Evolutionary conservation across 495 filamentous ascomycete genomes (phyloP).

Genomic region (Patellaria atrata): DNA sequence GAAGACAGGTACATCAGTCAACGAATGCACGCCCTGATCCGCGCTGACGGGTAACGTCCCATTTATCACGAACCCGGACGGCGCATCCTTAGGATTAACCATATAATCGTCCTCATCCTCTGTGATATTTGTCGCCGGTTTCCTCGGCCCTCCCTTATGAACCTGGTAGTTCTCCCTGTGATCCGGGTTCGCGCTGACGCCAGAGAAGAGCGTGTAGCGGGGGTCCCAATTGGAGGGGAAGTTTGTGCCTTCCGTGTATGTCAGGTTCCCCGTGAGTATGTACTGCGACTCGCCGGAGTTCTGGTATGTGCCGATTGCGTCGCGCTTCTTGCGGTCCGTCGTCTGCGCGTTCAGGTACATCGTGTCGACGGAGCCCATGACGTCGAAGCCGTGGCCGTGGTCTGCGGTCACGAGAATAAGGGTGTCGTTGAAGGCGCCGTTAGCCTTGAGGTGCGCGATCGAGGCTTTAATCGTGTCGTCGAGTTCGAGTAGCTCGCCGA

Average conservation of each 20-base stretch:
- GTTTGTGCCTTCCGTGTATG: constrained; percentile 47
- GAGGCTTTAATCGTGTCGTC: constrained; percentile 60
- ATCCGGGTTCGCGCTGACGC: constrained; percentile 49
- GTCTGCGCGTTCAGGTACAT: constrained; percentile 44
- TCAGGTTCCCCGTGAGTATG: constrained; percentile 27
- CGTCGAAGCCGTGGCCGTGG: constrained; percentile 65
- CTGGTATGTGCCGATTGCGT: constrained; percentile 51
- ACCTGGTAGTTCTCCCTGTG: constrained; percentile 50
- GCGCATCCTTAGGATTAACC: constrained; percentile 46
- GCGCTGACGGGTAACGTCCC: constrained; percentile 47
- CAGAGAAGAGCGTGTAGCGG: constrained; percentile 55
- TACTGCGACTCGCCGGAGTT: constrained; percentile 58
- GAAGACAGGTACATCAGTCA: constrained; percentile 65
- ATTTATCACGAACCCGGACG: constrained; percentile 51
- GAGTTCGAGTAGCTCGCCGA: constrained; percentile 61
- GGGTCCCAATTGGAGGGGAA: constrained; percentile 68
- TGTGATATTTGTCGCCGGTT: constrained; percentile 36
- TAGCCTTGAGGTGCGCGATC: constrained; percentile 41
- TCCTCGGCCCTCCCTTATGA: constrained; percentile 33
- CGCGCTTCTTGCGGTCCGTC: constrained; percentile 48
- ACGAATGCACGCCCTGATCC: constrained; percentile 50
- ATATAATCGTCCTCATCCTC: constrained; percentile 32
- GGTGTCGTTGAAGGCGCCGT: constrained; percentile 47
- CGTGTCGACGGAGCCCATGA: constrained; percentile 41
- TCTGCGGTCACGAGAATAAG: constrained; percentile 59